Evolutionary conservation across 2,329 filamentous ascomycete species (phyloP).

Genomic region (Colletotrichum horii): DNA sequence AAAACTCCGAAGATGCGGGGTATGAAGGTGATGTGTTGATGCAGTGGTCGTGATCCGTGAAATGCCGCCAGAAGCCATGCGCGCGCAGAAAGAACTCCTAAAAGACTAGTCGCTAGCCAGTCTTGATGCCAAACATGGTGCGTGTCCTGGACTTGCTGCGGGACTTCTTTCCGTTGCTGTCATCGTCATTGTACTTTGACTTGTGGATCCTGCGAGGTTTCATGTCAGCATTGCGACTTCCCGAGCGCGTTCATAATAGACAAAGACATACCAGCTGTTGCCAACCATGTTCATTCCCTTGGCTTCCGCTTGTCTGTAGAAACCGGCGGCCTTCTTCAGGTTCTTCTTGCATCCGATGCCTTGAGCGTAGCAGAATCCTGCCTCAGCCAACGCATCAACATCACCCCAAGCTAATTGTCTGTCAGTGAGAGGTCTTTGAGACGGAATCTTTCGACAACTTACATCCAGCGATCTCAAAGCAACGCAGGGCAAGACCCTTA

Average conservation of each 20-base stretch:
- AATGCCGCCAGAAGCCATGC: conserved; percentile 14
- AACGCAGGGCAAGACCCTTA: conserved; percentile 83
- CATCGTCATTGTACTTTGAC: conserved; percentile 82
- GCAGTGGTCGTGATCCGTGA: conserved; percentile 25
- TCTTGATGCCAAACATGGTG: conserved; percentile 68
- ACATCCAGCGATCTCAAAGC: conserved; percentile 95
- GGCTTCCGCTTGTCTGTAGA: conserved; percentile 88
- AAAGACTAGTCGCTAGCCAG: conserved; percentile 20
- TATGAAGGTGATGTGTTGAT: conserved; percentile 23
- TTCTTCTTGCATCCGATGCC: conserved; percentile 96
- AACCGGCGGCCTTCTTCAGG: conserved; percentile 88
- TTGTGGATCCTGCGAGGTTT: conserved; percentile 82
- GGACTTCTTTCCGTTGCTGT: conserved; percentile 53
- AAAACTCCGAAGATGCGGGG: conserved; percentile 22
- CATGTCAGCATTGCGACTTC: conserved; percentile 14
- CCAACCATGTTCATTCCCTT: conserved; percentile 98
- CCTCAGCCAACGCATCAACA: conserved; percentile 89
- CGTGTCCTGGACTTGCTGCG: conserved; percentile 80
- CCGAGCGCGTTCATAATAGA: background rate
- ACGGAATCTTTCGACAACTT: conserved; percentile 41
- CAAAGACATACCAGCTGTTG: conserved; percentile 85
- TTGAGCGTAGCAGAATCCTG: conserved; percentile 94
- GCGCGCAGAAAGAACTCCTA: conserved; percentile 10
- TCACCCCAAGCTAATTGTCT: conserved; percentile 79
- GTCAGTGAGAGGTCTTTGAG: background rate